Percentiles rank a stretch among this genome's conserved stretches.
These are phyloP conservation scores for Talaromyces sp. DNA, from an alignment of 2,329 filamentous ascomycete genomes.

Conservation along the genomic window DNA sequence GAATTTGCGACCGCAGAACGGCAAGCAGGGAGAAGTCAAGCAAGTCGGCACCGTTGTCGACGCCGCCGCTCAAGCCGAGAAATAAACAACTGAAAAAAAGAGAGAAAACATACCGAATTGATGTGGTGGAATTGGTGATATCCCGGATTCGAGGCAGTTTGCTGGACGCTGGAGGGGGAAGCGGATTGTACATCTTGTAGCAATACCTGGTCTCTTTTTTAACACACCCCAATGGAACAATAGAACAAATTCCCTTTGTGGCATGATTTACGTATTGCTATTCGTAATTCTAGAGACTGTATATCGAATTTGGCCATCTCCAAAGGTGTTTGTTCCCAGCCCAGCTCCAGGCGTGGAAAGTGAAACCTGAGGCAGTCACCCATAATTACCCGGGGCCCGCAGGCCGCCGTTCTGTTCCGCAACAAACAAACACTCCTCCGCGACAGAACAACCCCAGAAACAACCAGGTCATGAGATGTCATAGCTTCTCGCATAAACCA, in stretches of 20 bases:
- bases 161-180: slow-evolving; percentile 3
- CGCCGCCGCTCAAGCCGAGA: slow-evolving; percentile 40
- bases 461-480: slow-evolving; percentile 3
- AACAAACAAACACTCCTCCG: background rate
- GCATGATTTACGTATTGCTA: background rate
- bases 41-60: slow-evolving; percentile 55
- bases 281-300: background rate
- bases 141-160: background rate
- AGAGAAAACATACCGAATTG: background rate
- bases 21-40: slow-evolving; percentile 88
- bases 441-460: background rate
- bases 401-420: background rate
- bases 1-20: slow-evolving; percentile 60
- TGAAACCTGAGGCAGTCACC: background rate
- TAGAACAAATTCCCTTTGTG: slow-evolving; percentile 9
- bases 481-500: slow-evolving; percentile 14
- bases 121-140: background rate
- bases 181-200: slow-evolving; percentile 26
- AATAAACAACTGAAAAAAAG: slow-evolving; percentile 27
- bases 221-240: slow-evolving; percentile 8
- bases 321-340: background rate
- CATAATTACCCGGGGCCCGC: background rate
- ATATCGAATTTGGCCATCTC: background rate
- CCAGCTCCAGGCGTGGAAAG: background rate
- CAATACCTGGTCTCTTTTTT: slow-evolving; percentile 21